phyloP scores from a whole-genome alignment of 2,329 filamentous ascomycete species.

The Stagonosporopsis vannaccii region DNA sequence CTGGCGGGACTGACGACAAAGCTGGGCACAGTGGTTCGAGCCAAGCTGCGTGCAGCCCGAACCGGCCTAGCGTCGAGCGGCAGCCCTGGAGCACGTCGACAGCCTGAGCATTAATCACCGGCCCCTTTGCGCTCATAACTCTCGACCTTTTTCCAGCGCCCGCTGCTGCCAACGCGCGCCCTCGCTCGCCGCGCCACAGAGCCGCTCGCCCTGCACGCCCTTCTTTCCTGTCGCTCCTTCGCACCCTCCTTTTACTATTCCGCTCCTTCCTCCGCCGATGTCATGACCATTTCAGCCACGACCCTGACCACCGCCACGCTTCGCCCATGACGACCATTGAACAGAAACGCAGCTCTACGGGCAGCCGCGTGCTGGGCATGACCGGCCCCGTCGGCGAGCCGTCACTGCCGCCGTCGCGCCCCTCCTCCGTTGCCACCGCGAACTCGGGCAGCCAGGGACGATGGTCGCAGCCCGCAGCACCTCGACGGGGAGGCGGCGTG shows the following conservation, averaged over 20 bases:
- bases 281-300: conserved; percentile 45
- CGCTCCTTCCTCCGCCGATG: conserved; percentile 26
- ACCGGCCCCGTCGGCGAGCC: conserved; percentile 58
- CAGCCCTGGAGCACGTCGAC: conserved; percentile 4
- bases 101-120: conserved; percentile 10
- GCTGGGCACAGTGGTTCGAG: conserved; percentile 24
- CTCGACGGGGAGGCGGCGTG: conserved; percentile 57
- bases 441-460: conserved; percentile 52
- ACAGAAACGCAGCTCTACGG: conserved; percentile 44
- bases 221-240: conserved; percentile 32
- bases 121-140: conserved; percentile 15
- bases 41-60: conserved; percentile 8
- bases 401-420: conserved; percentile 57
- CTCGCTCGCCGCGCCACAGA: conserved; percentile 12
- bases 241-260: conserved; percentile 12
- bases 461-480: conserved; percentile 63
- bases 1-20: conserved; percentile 22
- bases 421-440: conserved; percentile 51
- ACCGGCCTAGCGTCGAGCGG: conserved; percentile 8
- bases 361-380: conserved; percentile 47
- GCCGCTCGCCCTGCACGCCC: conserved; percentile 18
- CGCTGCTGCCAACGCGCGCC: conserved; percentile 13
- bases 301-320: conserved; percentile 35
- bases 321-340: conserved; percentile 43
- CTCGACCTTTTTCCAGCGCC: conserved; percentile 11